Evolutionary conservation across 805 yeast genomes (phyloP).

Genomic region (Wilhelminamyces savonicus): DNA sequence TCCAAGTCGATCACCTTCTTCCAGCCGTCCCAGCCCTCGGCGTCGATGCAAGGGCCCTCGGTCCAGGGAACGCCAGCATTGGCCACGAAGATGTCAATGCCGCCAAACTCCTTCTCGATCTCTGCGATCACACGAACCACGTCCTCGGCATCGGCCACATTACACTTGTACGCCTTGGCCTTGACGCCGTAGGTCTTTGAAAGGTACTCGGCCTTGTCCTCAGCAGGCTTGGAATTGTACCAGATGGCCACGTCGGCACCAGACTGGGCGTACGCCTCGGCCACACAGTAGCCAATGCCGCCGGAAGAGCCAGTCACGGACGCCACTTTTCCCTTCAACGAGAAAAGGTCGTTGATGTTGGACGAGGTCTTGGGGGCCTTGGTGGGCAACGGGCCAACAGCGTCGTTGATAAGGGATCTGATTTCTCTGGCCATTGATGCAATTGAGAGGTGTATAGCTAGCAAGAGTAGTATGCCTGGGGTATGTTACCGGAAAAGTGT

Average conservation of each 20-base stretch:
- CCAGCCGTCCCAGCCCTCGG: constrained; percentile 29
- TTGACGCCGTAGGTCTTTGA: constrained; percentile 48
- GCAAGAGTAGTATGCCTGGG: too few relatives aligned
- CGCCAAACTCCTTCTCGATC: constrained; percentile 65
- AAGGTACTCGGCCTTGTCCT: constrained; percentile 43
- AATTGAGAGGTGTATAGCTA: too few relatives aligned
- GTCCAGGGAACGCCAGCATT: constrained; percentile 89
- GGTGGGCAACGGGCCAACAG: constrained; percentile 53
- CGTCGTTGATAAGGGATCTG: constrained; percentile 17
- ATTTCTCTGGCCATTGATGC: too few relatives aligned
- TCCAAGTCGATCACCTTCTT: constrained; percentile 33
- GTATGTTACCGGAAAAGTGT: too few relatives aligned
- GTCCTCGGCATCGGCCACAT: constrained; percentile 41
- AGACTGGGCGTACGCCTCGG: constrained; percentile 79
- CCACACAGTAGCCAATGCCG: constrained; percentile 79
- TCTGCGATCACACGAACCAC: constrained; percentile 45
- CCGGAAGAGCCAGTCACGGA: constrained; percentile 80
- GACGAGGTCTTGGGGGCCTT: constrained; percentile 45
- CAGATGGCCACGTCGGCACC: constrained; percentile 79
- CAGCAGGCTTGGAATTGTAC: constrained; percentile 56
- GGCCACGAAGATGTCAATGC: constrained; percentile 78
- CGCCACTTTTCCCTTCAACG: constrained; percentile 77
- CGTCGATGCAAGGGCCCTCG: constrained; percentile 28
- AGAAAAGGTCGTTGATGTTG: constrained; percentile 61
- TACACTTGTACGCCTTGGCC: constrained; percentile 60